Base-by-base conservation (phyloP, 148 eudicot genomes). In the Chenopodium berlandieri region DNA sequence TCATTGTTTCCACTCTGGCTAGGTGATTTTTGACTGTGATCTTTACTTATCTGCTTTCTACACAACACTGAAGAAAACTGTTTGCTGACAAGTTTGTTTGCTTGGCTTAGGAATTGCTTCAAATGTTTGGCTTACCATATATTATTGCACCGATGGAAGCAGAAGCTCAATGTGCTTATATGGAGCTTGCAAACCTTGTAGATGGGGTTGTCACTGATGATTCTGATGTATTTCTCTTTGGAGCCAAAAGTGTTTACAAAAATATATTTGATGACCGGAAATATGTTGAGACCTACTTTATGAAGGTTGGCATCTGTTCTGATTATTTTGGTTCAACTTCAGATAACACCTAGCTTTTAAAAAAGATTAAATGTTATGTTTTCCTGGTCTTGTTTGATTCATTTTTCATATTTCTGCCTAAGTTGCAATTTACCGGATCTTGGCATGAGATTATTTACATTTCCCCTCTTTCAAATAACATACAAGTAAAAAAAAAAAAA, bases 141-240 rank as follows among this genome's bases (percentile, higher is more conserved):
- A 94, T 96, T 65, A 92, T 96, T 83, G 97, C 99, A 79, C 98
- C 99, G n/a, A 96, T 94, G 99, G 99, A 96, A 87, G 99, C 99
- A 83, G 99, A 96, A 91, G 99, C 99, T 81, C 99, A 96, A 79
- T 96, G 99, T 88, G 99, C 99, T 77, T 94, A 87, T 82, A 87
- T 96, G 99, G 98, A 96, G 88, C 91, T 90, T 84, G 88, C 85
- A 27, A 91, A 91, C 82, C 98, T 94, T 89, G 99, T 96, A 80
- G 99, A 96, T 87, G 98, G 99, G 81, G 99, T 96, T 84, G 97
- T 96, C 68, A 96, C 99, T 48, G 99, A 96, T 86, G 99, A 96
- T 87, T 96, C 99, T 81, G 99, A 96, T 88, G 99, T 88, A 50
- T 90, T 96, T 84, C 91, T 96, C 80, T 96, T 96, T 89, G 99